Evolutionary conservation across 179 eudicot species (phyloP).

Genomic region (Spinacia oleracea): DNA sequence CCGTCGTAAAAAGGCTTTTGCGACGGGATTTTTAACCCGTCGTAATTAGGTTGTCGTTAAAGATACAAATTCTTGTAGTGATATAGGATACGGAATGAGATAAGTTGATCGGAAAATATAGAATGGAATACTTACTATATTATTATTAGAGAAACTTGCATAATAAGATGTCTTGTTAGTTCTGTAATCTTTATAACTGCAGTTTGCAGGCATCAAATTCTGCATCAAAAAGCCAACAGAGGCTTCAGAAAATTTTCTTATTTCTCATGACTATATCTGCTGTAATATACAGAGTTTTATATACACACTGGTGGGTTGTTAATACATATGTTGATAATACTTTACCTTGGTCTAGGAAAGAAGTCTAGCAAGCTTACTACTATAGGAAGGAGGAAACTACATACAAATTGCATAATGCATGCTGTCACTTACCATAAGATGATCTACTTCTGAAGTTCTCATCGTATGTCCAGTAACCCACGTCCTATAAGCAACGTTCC

Average conservation of each 20-base stretch:
- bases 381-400: conserved; percentile 33
- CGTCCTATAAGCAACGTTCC: conserved; percentile 38
- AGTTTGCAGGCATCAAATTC: neutral
- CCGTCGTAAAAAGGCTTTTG: too few species aligned
- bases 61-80: too few species aligned
- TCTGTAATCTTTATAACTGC: neutral
- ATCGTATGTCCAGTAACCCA: conserved; percentile 47
- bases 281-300: conserved; percentile 25
- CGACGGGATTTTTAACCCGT: too few species aligned
- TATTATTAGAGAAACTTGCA: neutral
- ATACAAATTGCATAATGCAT: conserved; percentile 70
- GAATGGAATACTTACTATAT: neutral
- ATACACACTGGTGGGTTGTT: neutral
- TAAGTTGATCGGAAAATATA: neutral
- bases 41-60: too few species aligned
- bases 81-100: too few species aligned
- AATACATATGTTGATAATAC: neutral
- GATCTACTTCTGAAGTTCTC: conserved; percentile 54
- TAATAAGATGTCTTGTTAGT: neutral
- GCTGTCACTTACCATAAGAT: conserved; percentile 70
- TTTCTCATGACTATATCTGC: neutral
- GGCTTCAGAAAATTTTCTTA: conserved; percentile 8
- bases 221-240: conserved; percentile 9
- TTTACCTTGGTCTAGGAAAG: neutral
- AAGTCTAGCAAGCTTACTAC: conserved; percentile 20